Percentiles rank a stretch among this genome's conserved stretches.
Evolutionary conservation across 768 basidiomycete genomes (phyloP).

Genomic region (Kwoniella dendrophila): DNA sequence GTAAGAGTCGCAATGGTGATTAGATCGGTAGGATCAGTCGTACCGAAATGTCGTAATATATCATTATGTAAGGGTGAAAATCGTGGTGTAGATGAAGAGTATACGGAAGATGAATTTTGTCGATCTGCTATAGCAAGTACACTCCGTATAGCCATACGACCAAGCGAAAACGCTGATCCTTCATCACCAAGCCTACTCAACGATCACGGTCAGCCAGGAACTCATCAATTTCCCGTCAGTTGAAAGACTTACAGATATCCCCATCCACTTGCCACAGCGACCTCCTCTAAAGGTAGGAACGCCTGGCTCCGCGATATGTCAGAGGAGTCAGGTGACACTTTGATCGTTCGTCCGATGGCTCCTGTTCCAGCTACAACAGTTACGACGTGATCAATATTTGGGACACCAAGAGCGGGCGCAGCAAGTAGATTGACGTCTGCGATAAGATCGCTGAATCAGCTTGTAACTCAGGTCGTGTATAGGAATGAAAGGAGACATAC

Average conservation of each 20-base stretch:
- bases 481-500: constrained; percentile 22
- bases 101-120: constrained; percentile 22
- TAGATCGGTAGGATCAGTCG: constrained; percentile 35
- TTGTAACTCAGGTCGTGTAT: not conserved
- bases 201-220: not conserved
- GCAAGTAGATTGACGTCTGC: constrained; percentile 54
- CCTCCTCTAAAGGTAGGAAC: constrained; percentile 32
- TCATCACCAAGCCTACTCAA: constrained; percentile 55
- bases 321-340: constrained; percentile 15
- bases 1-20: constrained; percentile 41
- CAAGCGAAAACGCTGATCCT: constrained; percentile 51
- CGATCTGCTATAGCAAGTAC: constrained; percentile 41
- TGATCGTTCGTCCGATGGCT: constrained; percentile 43
- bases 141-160: constrained; percentile 42
- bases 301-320: constrained; percentile 1
- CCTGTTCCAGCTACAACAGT: constrained; percentile 53
- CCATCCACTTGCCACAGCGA: constrained; percentile 45
- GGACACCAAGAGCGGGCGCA: constrained; percentile 34
- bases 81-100: constrained; percentile 18
- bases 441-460: constrained; percentile 7
- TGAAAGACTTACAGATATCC: constrained; percentile 46
- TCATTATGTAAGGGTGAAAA: constrained; percentile 35
- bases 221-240: not conserved
- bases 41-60: constrained; percentile 44
- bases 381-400: constrained; percentile 38